Base-by-base conservation (phyloP, 176 grass and related monocot species). In the Bromus sterilis region DNA sequence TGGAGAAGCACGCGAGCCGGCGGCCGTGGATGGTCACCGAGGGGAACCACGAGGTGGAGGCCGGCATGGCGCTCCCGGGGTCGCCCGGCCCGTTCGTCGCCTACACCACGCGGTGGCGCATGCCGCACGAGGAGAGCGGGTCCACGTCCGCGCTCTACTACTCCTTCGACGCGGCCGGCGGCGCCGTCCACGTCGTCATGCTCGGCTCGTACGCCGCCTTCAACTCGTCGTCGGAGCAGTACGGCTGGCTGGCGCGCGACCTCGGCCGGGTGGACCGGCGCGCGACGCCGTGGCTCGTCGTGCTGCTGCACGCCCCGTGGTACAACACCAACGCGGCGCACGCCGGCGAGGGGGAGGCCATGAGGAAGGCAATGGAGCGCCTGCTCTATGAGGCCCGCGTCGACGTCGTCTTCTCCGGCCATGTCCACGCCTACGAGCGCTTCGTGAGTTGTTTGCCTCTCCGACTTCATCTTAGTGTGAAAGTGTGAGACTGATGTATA, bases 351-450 rank as follows among this genome's bases (percentile, higher is more conserved):
- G 95, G 91, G 5, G 92, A 98, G 60, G 84, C 80, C 48, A 94
- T 94, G 95, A 82, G 95, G 81, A 76, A 78, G 51, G 86, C 92
- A 61, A 88, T 94, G 95, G 95, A 98, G 82, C 57, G 68, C 11
- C 69, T 93, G 15, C 84, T 98, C 39, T 98, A 84, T 66, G 37
- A 75, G 23, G 88, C 92, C 13, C 89, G 86, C 61, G 95, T 88
- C 44, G 95, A 98, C 35, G 63, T 91, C 65, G 78, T 98, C 78
- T 98, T 98, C 75, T 86, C 85, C 16, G 95, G 92, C 16, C 95
- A 98, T 56, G 95, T 98, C 78, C 94, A 94, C 68, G 91, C 94
- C 56, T 97, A 97, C 55, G 94, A 97, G 24, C 94, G 94, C 75
- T 97, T 97, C 64, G 94, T 97, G 88, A 94, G 91, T 91, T 74